Evolutionary conservation across 2,329 filamentous ascomycete genomes (phyloP).

Genomic region (Lasiodiplodia theobromae): DNA sequence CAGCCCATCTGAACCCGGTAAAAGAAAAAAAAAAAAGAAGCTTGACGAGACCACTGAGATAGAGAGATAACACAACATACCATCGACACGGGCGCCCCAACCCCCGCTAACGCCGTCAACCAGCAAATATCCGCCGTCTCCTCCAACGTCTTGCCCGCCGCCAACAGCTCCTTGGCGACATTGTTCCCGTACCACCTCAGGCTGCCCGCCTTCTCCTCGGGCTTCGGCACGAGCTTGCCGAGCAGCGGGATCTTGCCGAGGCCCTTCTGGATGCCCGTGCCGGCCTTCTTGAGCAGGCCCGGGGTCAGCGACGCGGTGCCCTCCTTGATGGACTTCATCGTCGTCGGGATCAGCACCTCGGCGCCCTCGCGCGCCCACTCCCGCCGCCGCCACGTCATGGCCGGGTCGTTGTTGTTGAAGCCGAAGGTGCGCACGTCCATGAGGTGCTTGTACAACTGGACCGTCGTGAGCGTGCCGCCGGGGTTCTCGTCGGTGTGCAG

Average conservation of each 20-base stretch:
- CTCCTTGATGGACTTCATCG: slow-evolving; percentile 14
- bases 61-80: background rate
- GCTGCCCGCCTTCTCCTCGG: background rate
- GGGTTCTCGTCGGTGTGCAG: slow-evolving; percentile 35
- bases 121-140: slow-evolving; percentile 28
- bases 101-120: slow-evolving; percentile 27
- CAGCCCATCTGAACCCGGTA: background rate
- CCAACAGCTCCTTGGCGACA: slow-evolving; percentile 21
- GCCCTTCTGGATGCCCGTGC: background rate
- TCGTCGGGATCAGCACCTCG: slow-evolving; percentile 40
- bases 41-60: background rate
- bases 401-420: slow-evolving; percentile 58
- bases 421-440: slow-evolving; percentile 56
- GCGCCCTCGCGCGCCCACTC: slow-evolving; percentile 52
- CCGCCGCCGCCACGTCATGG: slow-evolving; percentile 56
- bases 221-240: background rate
- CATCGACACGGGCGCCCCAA: slow-evolving; percentile 23
- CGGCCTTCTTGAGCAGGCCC: background rate
- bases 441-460: slow-evolving; percentile 60
- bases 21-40: background rate
- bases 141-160: slow-evolving; percentile 17
- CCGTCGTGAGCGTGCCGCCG: slow-evolving; percentile 53
- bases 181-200: slow-evolving; percentile 27
- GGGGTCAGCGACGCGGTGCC: background rate
- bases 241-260: background rate